These are phyloP conservation scores for Dothiorella sarmentorum DNA, from an alignment of 2,329 filamentous ascomycete genomes.

Conservation along the genomic window DNA sequence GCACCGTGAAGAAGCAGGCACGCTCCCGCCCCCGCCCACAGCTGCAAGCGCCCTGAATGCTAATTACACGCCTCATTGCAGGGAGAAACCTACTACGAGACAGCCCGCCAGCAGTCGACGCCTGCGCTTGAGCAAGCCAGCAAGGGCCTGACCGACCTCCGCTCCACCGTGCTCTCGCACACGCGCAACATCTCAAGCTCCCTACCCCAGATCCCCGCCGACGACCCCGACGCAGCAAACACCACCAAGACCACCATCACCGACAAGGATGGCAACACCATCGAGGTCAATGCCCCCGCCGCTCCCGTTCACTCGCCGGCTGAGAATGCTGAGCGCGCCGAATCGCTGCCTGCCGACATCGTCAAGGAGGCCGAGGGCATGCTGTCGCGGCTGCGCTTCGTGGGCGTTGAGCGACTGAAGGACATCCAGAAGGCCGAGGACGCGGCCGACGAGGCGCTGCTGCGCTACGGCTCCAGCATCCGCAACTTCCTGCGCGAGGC, in stretches of 20 bases:
- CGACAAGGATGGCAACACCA: slow-evolving; percentile 27
- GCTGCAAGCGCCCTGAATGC: slow-evolving; percentile 6
- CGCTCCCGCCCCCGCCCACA: slow-evolving; percentile 23
- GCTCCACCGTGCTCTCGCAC: slow-evolving; percentile 57
- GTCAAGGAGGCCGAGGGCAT: slow-evolving; percentile 60
- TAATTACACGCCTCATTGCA: slow-evolving; percentile 33
- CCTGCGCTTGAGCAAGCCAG: slow-evolving; percentile 76
- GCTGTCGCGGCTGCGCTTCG: slow-evolving; percentile 69
- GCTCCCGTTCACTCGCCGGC: slow-evolving; percentile 23
- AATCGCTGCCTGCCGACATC: slow-evolving; percentile 48
- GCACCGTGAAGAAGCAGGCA: slow-evolving; percentile 90
- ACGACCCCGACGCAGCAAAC: slow-evolving; percentile 22
- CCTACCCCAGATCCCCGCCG: slow-evolving; percentile 20
- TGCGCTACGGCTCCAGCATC: slow-evolving; percentile 87
- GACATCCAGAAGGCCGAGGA: slow-evolving; percentile 92
- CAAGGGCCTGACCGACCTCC: slow-evolving; percentile 67
- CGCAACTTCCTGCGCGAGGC: slow-evolving; percentile 87
- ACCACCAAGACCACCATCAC: slow-evolving; percentile 21
- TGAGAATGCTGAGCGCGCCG: slow-evolving; percentile 39
- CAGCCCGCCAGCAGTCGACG: slow-evolving; percentile 74
- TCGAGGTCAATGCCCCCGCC: slow-evolving; percentile 14
- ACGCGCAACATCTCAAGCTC: slow-evolving; percentile 61
- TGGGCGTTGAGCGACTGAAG: slow-evolving; percentile 79
- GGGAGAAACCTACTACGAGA: slow-evolving; percentile 85
- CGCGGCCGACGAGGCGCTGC: slow-evolving; percentile 88